These are phyloP conservation scores for Sordariomycetes sp. DNA, from an alignment of 2,329 filamentous ascomycete genomes.

Conservation along the genomic window DNA sequence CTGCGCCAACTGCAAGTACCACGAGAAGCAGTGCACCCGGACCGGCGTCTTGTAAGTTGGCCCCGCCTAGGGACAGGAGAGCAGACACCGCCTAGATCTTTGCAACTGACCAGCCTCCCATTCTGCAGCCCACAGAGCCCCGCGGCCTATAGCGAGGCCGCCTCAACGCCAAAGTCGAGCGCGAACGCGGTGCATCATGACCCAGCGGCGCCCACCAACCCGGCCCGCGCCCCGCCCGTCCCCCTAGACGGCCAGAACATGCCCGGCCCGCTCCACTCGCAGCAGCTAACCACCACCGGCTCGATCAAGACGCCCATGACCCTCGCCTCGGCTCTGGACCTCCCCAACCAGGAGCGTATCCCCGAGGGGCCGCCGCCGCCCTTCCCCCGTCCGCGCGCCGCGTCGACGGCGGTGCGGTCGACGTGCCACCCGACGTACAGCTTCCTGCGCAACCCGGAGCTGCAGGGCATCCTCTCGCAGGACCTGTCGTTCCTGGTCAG, in stretches of 20 bases:
- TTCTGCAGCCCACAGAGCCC: not conserved
- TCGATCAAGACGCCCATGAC: not conserved
- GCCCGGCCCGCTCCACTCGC: not conserved
- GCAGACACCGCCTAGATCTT: too few relatives aligned
- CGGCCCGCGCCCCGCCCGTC: not conserved
- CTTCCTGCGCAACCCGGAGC: slow-evolving; percentile 12
- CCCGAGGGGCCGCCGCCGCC: not conserved
- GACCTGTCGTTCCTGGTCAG: slow-evolving; percentile 13
- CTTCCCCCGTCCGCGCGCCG: not conserved
- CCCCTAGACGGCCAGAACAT: not conserved
- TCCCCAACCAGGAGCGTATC: not conserved
- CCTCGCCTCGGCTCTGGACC: not conserved
- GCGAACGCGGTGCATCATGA: not conserved
- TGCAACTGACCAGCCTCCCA: not conserved
- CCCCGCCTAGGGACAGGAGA: too few relatives aligned
- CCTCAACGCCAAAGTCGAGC: not conserved
- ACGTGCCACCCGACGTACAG: not conserved
- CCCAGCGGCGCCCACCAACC: not conserved
- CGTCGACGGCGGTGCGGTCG: not conserved
- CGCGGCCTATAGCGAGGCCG: not conserved
- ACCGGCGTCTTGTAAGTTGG: not conserved
- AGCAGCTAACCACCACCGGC: not conserved
- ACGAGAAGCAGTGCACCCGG: not conserved
- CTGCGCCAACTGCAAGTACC: slow-evolving; percentile 16
- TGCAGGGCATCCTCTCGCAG: slow-evolving; percentile 11